Conservation (phyloP, 805 yeast species). For the Saccharomycopsis microspora region DNA sequence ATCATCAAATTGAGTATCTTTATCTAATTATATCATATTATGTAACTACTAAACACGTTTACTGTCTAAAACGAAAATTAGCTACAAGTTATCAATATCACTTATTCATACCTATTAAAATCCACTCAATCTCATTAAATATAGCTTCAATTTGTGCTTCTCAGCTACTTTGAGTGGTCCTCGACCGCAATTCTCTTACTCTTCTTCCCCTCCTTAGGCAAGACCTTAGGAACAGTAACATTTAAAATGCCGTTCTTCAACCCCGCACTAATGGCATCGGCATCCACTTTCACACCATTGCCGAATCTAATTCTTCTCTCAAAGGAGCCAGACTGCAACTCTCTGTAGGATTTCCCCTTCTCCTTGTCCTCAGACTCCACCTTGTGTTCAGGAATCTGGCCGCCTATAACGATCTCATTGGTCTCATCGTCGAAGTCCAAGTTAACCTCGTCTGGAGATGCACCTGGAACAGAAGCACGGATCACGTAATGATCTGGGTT, state of each 20-base stretch:
- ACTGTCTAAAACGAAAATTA: no score
- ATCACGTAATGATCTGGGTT: slow-evolving; percentile 20
- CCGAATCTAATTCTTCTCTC: slow-evolving; percentile 24
- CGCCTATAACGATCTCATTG: slow-evolving; percentile 25
- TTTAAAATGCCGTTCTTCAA: slow-evolving; percentile 6
- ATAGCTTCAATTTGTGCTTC: no score
- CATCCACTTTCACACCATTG: slow-evolving; percentile 21
- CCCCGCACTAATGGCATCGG: slow-evolving; percentile 17
- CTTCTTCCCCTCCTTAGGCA: background rate
- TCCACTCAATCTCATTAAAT: no score
- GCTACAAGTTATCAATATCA: no score
- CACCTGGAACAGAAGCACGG: slow-evolving; percentile 27
- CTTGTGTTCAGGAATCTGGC: slow-evolving; percentile 16
- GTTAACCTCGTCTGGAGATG: slow-evolving; percentile 21
- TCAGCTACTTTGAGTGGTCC: no score
- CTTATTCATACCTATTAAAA: no score
- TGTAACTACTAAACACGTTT: no score
- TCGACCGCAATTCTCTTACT: background rate
- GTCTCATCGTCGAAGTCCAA: slow-evolving; percentile 27
- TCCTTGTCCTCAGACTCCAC: background rate
- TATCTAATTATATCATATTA: no score
- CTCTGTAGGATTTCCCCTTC: slow-evolving; percentile 16
- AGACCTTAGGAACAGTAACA: slow-evolving; percentile 5
- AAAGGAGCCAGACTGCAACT: slow-evolving; percentile 21
- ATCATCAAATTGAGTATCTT: no score